These are phyloP conservation scores for Lichtheimia ornata DNA, from an alignment of 371 early-diverging fungal genomes.

Conservation along the genomic window DNA sequence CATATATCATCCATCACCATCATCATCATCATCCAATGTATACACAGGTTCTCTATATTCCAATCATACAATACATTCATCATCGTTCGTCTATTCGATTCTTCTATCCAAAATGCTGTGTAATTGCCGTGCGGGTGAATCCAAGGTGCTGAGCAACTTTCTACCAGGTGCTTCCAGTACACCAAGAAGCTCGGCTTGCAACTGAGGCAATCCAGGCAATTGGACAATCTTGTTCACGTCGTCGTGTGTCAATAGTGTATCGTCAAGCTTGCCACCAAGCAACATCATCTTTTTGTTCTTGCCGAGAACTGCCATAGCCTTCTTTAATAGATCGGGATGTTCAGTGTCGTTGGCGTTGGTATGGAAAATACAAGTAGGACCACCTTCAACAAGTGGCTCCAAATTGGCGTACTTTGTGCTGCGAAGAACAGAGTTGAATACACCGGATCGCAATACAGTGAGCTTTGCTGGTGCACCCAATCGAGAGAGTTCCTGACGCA, in stretches of 20 bases:
- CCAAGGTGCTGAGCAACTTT: slow-evolving; percentile 52
- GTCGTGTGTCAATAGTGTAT: slow-evolving; percentile 49
- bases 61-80: not conserved
- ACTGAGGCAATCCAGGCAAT: slow-evolving; percentile 55
- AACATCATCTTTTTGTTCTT: slow-evolving; percentile 66
- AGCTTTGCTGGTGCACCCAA: slow-evolving; percentile 32
- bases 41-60: slow-evolving; percentile 14
- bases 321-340: slow-evolving; percentile 44
- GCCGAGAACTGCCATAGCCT: slow-evolving; percentile 46
- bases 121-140: slow-evolving; percentile 46
- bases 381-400: slow-evolving; percentile 52
- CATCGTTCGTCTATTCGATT: slow-evolving; percentile 33
- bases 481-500: slow-evolving; percentile 55
- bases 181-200: slow-evolving; percentile 60
- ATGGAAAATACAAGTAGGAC: slow-evolving; percentile 58
- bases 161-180: slow-evolving; percentile 61
- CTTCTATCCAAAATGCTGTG: slow-evolving; percentile 51
- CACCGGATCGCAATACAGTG: slow-evolving; percentile 54
- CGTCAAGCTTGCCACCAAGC: slow-evolving; percentile 66
- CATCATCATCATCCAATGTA: not conserved
- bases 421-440: slow-evolving; percentile 56
- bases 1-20: not conserved
- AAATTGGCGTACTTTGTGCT: slow-evolving; percentile 60
- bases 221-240: slow-evolving; percentile 59
- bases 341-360: slow-evolving; percentile 44